Evolutionary conservation across 371 early-diverging fungal species (phyloP), one percentile per base, ranked within the genome.

Genomic region (Rhizopus arrhizus): DNA sequence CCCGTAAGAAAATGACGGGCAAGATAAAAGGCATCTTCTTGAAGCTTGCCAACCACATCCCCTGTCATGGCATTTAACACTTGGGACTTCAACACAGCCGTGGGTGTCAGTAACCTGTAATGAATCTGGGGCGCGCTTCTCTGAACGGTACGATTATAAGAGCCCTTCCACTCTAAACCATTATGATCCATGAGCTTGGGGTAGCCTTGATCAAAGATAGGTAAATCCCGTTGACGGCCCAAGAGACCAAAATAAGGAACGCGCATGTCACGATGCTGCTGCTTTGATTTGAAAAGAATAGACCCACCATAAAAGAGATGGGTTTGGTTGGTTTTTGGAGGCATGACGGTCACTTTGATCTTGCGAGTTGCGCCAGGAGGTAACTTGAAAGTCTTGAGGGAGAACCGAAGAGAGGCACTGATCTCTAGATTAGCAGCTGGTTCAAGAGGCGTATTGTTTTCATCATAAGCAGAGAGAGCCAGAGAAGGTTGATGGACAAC

Each of bases 321-420:
- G 2, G 58, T 48, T 13, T 57, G 59, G 49, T 67, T 59, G 5
- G 57, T 51, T 52, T 57, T 62, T 45, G 83, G 83, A 50, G 76
- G 72, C 10, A 29, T 51, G 29, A 84, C 74, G 9, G 36, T 56
- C 10, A 85, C 64, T 10, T 53, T 71, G 35, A 85, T 59, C 22
- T 40, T 68, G 33, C 55, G 66, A 32, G 73, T 60, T 66, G 89
- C 9, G 72, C 84, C 28, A 85, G 90, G 75, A 68, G 77, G 4
- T 75, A 84, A 22, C 72, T 80, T 32, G 82, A 85, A 10, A 82
- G 89, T 31, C 62, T 89, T 15, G 85, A 86, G 57, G 79, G 81
- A 41, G 81, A 85, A 8, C 79, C 86, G 1, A 87, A 86, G 54
- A 86, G 89, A 11, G 70, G 77, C 36, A 66, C 41, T 73, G 15